Conservation (phyloP, 768 basidiomycete genomes). For the Coprinellus micaceus region DNA sequence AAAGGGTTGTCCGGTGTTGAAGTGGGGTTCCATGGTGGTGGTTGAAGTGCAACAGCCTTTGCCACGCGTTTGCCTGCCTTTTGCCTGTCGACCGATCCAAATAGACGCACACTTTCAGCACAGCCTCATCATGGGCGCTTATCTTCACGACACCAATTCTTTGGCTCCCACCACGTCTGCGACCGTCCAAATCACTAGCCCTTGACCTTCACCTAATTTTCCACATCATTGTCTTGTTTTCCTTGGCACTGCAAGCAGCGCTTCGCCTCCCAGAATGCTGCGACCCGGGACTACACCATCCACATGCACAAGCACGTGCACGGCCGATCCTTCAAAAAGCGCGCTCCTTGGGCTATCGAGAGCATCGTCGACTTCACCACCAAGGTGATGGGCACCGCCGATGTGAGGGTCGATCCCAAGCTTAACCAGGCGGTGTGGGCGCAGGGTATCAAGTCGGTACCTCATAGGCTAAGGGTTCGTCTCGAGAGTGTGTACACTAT, state of each 20-base stretch:
- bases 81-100: no score
- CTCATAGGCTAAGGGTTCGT: slow-evolving; percentile 87
- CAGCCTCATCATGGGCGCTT: no score
- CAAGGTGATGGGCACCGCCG: slow-evolving; percentile 92
- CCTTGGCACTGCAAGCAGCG: slow-evolving; percentile 91
- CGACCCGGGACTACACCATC: slow-evolving; percentile 98
- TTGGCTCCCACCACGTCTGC: no score
- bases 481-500: slow-evolving; percentile 67
- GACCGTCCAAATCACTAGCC: no score
- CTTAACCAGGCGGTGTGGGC: slow-evolving; percentile 97
- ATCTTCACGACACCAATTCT: no score
- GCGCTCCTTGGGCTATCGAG: slow-evolving; percentile 95
- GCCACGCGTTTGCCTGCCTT: no score
- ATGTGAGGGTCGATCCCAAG: slow-evolving; percentile 92
- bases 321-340: slow-evolving; percentile 94
- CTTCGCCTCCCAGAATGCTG: slow-evolving; percentile 96
- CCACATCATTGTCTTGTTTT: no score
- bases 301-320: slow-evolving; percentile 94
- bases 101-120: no score
- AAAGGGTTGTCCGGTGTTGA: no score
- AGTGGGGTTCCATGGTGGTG: no score
- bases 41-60: no score
- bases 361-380: slow-evolving; percentile 88
- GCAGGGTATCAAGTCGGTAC: slow-evolving; percentile 90
- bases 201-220: no score